Base-by-base conservation (phyloP, 2,329 filamentous ascomycete species). In the Penicillium sp. region DNA sequence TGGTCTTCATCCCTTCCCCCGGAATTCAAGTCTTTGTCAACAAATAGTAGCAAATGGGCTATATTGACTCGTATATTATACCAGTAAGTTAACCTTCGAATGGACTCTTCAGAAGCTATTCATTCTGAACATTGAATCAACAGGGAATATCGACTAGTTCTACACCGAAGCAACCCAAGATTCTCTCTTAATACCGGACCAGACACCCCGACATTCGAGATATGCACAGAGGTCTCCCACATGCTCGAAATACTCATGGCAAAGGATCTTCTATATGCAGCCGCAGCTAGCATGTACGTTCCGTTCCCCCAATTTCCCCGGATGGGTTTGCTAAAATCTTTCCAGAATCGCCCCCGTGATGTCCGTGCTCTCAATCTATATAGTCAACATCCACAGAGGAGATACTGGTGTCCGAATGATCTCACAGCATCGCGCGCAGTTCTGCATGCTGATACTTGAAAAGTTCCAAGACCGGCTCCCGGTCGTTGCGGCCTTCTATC, bases 361-460 rank as follows among this genome's bases (percentile, higher is more conserved):
- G 25, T 61, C 55, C 1, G 53, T 57, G 5, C 60, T 63, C 36
- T 49, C 50, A 7, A 60, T 66, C 19, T 43, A 66, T 23, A 58
- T 65, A 12, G 45, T 58, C 12, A 61, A 64, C 36, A 66, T 69
- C n/a, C 56, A 57, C 42, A 54, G 49, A 38, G 52, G 58, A 2
- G 45, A 59, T 31, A 2, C 55, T 1, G 61, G 61, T 17, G 39
- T 60, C 21, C 60, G 52, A 44, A 54, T 64, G 35, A 61, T 68
- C n/a, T 66, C 66, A 15, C 61, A 69, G 33, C 61, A 68, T 55
- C 61, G 67, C 39, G 62, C 65, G n/a, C 57, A 54, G 4, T 60
- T 68, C 38, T 67, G 65, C 41, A 67, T 69, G 66, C 51, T 59
- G 21, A 62, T 66, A 10, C 56, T 69, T 25, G 58, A 63, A 12